Percentiles rank a stretch among this genome's conserved stretches.
phyloP scores from a whole-genome alignment of 78 protist species.

The Tieghemostelium lacteum region DNA sequence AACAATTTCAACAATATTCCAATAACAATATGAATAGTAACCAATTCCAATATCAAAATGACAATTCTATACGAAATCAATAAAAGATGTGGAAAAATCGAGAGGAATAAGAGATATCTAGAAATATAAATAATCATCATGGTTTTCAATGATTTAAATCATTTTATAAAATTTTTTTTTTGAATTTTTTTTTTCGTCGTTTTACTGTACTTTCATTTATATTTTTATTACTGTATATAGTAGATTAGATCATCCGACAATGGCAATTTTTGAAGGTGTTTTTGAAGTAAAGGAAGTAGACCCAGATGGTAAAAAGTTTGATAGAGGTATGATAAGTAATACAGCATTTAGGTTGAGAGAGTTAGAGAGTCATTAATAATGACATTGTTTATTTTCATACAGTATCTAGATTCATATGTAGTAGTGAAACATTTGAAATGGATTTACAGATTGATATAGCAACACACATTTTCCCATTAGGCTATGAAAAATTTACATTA shows the following conservation, averaged over 20 bases:
- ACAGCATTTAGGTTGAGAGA: background rate
- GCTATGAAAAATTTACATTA: slow-evolving; percentile 83
- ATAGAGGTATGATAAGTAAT: slow-evolving; percentile 72
- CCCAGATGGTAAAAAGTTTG: slow-evolving; percentile 89
- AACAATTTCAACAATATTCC: no score
- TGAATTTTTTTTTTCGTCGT: no score
- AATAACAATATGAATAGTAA: no score
- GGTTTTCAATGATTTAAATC: background rate
- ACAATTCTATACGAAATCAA: no score
- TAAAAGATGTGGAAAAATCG: no score
- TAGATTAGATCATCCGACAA: slow-evolving; percentile 1
- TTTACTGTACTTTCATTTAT: no score
- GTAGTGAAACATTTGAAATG: slow-evolving; percentile 85
- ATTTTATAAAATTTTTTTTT: no score
- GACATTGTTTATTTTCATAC: background rate
- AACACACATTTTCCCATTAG: slow-evolving; percentile 91
- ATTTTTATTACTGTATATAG: no score
- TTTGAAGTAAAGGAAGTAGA: slow-evolving; percentile 88
- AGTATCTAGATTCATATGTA: slow-evolving; percentile 87
- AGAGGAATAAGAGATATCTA: no score
- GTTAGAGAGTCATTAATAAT: background rate
- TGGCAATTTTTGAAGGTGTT: slow-evolving; percentile 83
- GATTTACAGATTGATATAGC: slow-evolving; percentile 90
- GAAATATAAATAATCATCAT: no score
- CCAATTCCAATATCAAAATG: no score